Conservation (phyloP, 495 filamentous ascomycete species). For the Clavariopsis aquatica region DNA sequence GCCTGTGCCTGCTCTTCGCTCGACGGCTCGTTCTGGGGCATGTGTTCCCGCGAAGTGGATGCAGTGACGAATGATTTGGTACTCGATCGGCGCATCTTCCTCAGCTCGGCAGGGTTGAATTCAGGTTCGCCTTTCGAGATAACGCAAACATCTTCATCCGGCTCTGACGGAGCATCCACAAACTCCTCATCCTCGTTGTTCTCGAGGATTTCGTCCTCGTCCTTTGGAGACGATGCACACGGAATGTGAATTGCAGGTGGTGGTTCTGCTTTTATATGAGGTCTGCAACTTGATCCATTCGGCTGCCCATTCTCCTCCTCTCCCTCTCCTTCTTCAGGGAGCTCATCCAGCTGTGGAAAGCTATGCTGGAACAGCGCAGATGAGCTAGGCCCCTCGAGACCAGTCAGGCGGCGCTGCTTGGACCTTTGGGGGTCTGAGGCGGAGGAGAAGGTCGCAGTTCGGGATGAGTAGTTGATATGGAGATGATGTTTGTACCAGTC, state of each 20-base stretch:
- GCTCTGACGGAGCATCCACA: constrained; percentile 35
- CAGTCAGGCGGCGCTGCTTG: constrained; percentile 47
- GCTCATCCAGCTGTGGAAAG: constrained; percentile 51
- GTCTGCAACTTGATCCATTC: not conserved
- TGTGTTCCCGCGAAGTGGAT: not conserved
- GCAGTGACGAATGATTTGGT: constrained; percentile 32
- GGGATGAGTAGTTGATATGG: constrained; percentile 59
- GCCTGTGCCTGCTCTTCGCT: constrained; percentile 23
- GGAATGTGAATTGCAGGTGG: constrained; percentile 21
- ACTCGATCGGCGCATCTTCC: constrained; percentile 23
- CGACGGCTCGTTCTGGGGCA: not conserved
- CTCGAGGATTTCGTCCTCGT: constrained; percentile 16
- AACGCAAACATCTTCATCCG: constrained; percentile 14
- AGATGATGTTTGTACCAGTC: constrained; percentile 62
- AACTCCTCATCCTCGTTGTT: constrained; percentile 21
- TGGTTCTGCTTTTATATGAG: not conserved
- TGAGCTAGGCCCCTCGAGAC: constrained; percentile 47
- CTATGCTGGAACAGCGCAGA: constrained; percentile 44
- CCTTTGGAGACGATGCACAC: constrained; percentile 16
- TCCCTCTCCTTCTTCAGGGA: constrained; percentile 39
- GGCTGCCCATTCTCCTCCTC: not conserved
- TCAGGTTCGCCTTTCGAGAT: not conserved
- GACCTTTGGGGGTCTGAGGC: constrained; percentile 49
- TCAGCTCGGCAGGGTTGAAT: not conserved
- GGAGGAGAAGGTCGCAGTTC: constrained; percentile 57